Conservation (phyloP, 768 basidiomycete species). For the Dentipellis sp. region DNA sequence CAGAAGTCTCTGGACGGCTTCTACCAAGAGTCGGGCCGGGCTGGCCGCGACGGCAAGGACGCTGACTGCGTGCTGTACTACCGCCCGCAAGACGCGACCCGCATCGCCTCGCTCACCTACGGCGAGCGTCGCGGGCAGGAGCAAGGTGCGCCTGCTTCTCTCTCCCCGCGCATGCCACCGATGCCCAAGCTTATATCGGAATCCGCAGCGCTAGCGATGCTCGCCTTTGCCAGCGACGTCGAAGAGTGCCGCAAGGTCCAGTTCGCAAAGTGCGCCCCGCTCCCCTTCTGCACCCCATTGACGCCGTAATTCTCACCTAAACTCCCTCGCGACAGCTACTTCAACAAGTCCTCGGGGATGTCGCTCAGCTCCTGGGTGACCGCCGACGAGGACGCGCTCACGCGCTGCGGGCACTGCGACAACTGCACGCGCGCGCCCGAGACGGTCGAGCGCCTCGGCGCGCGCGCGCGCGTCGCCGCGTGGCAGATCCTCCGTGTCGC, state of each 20-base stretch:
- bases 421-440: conserved; percentile 66
- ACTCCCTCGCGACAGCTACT: conserved; percentile 53
- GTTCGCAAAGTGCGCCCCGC: conserved; percentile 56
- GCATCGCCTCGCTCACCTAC: conserved; percentile 46
- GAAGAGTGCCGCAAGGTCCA: conserved; percentile 75
- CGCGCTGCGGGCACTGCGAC: conserved; percentile 85
- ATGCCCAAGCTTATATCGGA: no score
- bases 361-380: conserved; percentile 31
- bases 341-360: conserved; percentile 65
- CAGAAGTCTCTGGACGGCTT: conserved; percentile 87
- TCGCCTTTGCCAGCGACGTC: conserved; percentile 71
- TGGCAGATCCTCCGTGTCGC: conserved; percentile 72
- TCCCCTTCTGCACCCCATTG: background rate
- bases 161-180: no score
- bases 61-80: conserved; percentile 85
- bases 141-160: conserved; percentile 43
- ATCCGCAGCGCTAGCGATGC: conserved; percentile 63
- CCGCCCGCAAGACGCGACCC: conserved; percentile 64
- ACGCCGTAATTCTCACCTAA: background rate
- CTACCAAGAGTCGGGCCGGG: conserved; percentile 93
- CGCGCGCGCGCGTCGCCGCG: conserved; percentile 47
- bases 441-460: conserved; percentile 48
- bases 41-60: conserved; percentile 83
- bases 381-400: conserved; percentile 41
- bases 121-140: conserved; percentile 35